Evolutionary conservation across 495 filamentous ascomycete species (phyloP).

Genomic region (Xylaria castorea): DNA sequence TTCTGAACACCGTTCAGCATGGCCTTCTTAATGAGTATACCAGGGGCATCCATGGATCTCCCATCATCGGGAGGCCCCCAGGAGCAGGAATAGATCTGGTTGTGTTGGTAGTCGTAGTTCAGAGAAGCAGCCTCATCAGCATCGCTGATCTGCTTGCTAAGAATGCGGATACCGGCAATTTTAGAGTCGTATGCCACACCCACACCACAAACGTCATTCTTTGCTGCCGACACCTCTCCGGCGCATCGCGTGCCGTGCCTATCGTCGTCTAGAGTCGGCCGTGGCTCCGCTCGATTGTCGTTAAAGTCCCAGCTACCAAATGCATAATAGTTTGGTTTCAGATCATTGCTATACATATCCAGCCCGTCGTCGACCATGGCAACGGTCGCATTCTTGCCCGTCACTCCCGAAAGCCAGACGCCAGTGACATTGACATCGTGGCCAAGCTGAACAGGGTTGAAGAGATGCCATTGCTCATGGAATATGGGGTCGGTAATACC

Average conservation of each 20-base stretch:
- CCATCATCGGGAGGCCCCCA: conserved; percentile 98
- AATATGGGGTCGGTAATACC: conserved; percentile 90
- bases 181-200: conserved; percentile 93
- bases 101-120: conserved; percentile 89
- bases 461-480: conserved; percentile 92
- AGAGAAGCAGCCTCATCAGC: conserved; percentile 90
- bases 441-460: conserved; percentile 79
- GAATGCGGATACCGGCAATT: conserved; percentile 87
- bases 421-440: conserved; percentile 96
- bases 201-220: conserved; percentile 92
- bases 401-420: conserved; percentile 90
- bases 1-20: conserved; percentile 93
- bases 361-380: conserved; percentile 96
- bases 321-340: conserved; percentile 90
- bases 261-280: conserved; percentile 80
- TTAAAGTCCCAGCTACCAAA: conserved; percentile 96
- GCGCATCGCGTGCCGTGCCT: conserved; percentile 92
- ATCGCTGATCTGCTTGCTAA: conserved; percentile 89
- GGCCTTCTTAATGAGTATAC: conserved; percentile 83
- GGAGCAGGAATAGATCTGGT: conserved; percentile 97
- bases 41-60: conserved; percentile 89
- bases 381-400: conserved; percentile 85
- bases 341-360: conserved; percentile 95
- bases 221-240: conserved; percentile 89
- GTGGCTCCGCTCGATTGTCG: conserved; percentile 77